These are phyloP conservation scores for Neurospora intermedia DNA, from an alignment of 495 filamentous ascomycete species.

Conservation along the genomic window DNA sequence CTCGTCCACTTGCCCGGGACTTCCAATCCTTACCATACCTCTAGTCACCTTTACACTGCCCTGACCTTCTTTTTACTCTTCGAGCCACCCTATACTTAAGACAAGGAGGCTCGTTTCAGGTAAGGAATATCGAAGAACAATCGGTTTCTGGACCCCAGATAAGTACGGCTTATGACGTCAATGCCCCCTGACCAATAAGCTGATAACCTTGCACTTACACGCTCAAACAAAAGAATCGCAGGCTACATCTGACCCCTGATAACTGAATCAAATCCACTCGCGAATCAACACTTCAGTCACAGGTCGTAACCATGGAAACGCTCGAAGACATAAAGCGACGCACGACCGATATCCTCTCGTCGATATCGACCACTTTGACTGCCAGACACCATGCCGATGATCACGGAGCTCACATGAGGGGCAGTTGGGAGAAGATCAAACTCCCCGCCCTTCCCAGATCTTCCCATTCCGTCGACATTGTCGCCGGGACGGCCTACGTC, in stretches of 20 bases:
- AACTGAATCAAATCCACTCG: neutral
- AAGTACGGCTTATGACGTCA: neutral
- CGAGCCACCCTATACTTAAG: neutral
- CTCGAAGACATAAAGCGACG: slow-evolving; percentile 35
- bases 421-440: slow-evolving; percentile 47
- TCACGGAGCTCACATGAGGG: slow-evolving; percentile 32
- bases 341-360: slow-evolving; percentile 32
- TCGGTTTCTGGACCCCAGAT: neutral
- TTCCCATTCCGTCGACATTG: slow-evolving; percentile 56
- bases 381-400: slow-evolving; percentile 12
- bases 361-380: slow-evolving; percentile 23
- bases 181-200: neutral
- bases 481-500: slow-evolving; percentile 57
- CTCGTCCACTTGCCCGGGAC: neutral
- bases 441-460: slow-evolving; percentile 50
- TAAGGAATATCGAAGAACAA: neutral
- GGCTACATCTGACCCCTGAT: neutral
- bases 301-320: slow-evolving; percentile 27
- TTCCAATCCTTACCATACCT: neutral
- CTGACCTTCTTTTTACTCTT: neutral
- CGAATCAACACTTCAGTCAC: neutral
- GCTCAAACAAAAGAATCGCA: neutral
- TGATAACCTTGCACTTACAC: neutral
- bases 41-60: neutral
- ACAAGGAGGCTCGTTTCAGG: neutral